Conservation (phyloP, 2,329 filamentous ascomycete genomes). For the Kalmusia sp. region DNA sequence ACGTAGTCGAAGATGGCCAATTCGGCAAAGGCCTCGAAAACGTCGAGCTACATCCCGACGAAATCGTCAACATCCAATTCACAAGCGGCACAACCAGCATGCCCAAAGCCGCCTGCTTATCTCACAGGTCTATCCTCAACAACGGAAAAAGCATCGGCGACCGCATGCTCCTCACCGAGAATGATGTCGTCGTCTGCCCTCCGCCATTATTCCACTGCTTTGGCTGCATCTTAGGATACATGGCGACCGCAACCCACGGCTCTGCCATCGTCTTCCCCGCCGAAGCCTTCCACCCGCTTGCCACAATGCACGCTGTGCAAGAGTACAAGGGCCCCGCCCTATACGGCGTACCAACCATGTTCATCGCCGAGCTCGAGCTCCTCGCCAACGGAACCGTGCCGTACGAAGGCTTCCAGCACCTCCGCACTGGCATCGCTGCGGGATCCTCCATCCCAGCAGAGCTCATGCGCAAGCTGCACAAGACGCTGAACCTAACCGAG, state of each 20-base stretch:
- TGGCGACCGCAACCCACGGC: constrained; percentile 89
- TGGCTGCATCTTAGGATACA: constrained; percentile 85
- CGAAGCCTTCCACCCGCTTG: constrained; percentile 83
- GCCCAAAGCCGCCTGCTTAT: constrained; percentile 91
- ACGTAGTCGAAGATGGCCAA: constrained; percentile 55
- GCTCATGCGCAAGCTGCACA: constrained; percentile 79
- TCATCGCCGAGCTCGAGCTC: constrained; percentile 83
- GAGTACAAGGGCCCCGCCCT: constrained; percentile 71
- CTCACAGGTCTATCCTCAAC: constrained; percentile 86
- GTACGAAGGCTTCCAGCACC: constrained; percentile 62
- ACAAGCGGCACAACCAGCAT: constrained; percentile 92
- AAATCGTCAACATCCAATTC: constrained; percentile 95
- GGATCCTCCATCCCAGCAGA: constrained; percentile 84
- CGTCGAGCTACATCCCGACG: constrained; percentile 63
- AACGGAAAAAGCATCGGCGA: constrained; percentile 86
- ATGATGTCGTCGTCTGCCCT: constrained; percentile 73
- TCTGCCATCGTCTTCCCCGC: constrained; percentile 83
- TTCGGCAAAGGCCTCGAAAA: constrained; percentile 52
- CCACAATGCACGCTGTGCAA: constrained; percentile 70
- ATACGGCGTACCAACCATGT: constrained; percentile 95
- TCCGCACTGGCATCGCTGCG: constrained; percentile 91
- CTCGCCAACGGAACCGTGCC: constrained; percentile 61
- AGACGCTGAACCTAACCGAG: constrained; percentile 76
- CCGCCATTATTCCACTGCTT: constrained; percentile 76
- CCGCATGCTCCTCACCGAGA: constrained; percentile 78